Percentiles rank a stretch among this genome's conserved stretches.
phyloP scores from a whole-genome alignment of 495 filamentous ascomycete genomes.

The Xylaria telfairii region DNA sequence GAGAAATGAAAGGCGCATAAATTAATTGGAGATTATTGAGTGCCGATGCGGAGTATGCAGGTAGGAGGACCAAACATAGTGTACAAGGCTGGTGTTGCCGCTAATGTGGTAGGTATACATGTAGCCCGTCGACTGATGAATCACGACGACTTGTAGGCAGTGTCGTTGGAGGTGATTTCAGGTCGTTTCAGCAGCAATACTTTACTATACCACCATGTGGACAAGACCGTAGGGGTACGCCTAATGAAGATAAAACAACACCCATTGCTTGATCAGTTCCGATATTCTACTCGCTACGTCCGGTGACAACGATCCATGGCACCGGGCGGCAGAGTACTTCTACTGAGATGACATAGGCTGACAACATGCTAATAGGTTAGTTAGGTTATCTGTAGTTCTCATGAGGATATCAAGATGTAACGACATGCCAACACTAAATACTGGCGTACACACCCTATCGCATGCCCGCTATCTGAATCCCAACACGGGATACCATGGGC shows the following conservation, averaged over 20 bases:
- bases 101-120: background rate
- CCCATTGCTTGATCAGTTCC: too few species aligned
- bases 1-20: background rate
- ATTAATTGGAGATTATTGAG: background rate
- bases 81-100: background rate
- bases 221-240: background rate
- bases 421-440: background rate
- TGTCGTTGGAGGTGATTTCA: background rate
- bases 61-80: too few species aligned
- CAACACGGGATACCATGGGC: background rate
- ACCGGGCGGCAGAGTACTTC: background rate
- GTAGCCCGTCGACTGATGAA: background rate
- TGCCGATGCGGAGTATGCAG: conserved; percentile 1
- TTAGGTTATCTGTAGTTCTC: background rate
- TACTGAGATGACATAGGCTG: background rate
- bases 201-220: background rate
- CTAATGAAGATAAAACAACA: too few species aligned
- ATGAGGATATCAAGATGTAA: background rate
- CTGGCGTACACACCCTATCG: background rate
- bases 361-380: background rate
- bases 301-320: background rate
- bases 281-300: too few species aligned
- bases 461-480: background rate
- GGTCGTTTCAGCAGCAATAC: background rate
- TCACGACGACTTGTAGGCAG: background rate